phyloP scores from a whole-genome alignment of 306 rosid species.

The Erythrophleum fordii region DNA sequence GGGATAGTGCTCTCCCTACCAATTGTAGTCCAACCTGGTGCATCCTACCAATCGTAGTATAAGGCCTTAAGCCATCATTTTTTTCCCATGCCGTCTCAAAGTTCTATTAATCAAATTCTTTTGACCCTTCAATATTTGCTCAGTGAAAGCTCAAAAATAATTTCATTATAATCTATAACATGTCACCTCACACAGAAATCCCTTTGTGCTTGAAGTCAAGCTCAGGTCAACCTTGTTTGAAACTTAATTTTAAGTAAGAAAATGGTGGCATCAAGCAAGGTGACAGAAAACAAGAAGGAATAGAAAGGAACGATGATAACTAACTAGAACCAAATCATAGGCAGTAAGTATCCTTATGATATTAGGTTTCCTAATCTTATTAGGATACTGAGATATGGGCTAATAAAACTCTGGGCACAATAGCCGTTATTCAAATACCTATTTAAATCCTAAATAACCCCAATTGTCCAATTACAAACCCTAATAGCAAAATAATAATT shows the following conservation, averaged over 20 bases:
- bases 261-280: background rate
- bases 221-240: background rate
- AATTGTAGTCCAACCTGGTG: background rate
- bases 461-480: background rate
- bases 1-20: background rate
- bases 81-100: too few species aligned
- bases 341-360: background rate
- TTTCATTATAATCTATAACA: background rate
- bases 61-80: background rate
- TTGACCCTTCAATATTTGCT: background rate
- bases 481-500: background rate
- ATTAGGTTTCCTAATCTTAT: background rate
- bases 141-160: background rate
- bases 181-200: background rate
- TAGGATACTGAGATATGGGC: background rate
- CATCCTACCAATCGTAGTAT: background rate
- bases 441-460: background rate
- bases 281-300: background rate
- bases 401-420: background rate
- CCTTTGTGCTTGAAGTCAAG: background rate
- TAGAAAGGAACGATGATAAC: background rate
- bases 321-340: background rate
- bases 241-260: background rate
- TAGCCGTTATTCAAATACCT: background rate
- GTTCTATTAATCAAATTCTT: too few species aligned